phyloP scores from a whole-genome alignment of 2,329 filamentous ascomycete genomes.

The Aspergillus hiratsukae region DNA sequence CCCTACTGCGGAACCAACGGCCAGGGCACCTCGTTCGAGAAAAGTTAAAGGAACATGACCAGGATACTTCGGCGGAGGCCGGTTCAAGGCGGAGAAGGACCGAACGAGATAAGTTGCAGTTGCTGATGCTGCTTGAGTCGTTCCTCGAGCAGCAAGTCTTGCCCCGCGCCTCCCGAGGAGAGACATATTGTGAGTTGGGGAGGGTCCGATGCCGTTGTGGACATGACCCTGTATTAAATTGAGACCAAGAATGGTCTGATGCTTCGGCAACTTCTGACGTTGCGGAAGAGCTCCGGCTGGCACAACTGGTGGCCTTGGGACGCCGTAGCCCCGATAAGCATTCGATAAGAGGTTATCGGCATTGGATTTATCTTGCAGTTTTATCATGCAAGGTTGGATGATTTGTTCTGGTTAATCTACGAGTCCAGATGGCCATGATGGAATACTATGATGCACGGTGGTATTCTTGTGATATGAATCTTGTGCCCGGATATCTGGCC shows the following conservation, averaged over 20 bases:
- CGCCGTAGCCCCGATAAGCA: slow-evolving; percentile 18
- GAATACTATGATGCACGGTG: not conserved
- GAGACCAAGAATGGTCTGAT: not conserved
- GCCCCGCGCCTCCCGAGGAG: slow-evolving; percentile 19
- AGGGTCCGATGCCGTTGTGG: slow-evolving; percentile 1
- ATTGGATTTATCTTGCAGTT: not conserved
- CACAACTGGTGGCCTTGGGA: slow-evolving; percentile 5
- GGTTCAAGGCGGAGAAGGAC: slow-evolving; percentile 75
- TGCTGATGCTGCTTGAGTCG: slow-evolving; percentile 7
- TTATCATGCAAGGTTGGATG: not conserved
- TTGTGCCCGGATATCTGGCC: not conserved
- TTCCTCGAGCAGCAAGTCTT: slow-evolving; percentile 8
- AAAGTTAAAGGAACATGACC: slow-evolving; percentile 85
- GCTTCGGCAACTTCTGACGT: not conserved
- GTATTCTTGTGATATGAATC: not conserved
- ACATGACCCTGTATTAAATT: slow-evolving; percentile 8
- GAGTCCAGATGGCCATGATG: not conserved
- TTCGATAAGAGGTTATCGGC: slow-evolving; percentile 11
- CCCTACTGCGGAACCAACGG: slow-evolving; percentile 56
- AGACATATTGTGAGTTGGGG: slow-evolving; percentile 23
- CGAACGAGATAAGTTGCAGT: slow-evolving; percentile 26
- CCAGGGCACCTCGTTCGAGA: slow-evolving; percentile 69
- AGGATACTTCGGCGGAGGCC: slow-evolving; percentile 80
- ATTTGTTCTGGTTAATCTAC: not conserved
- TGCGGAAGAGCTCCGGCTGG: slow-evolving; percentile 10